Conservation (phyloP, 352 stramenopile species). For the Achlya hypogyna region DNA sequence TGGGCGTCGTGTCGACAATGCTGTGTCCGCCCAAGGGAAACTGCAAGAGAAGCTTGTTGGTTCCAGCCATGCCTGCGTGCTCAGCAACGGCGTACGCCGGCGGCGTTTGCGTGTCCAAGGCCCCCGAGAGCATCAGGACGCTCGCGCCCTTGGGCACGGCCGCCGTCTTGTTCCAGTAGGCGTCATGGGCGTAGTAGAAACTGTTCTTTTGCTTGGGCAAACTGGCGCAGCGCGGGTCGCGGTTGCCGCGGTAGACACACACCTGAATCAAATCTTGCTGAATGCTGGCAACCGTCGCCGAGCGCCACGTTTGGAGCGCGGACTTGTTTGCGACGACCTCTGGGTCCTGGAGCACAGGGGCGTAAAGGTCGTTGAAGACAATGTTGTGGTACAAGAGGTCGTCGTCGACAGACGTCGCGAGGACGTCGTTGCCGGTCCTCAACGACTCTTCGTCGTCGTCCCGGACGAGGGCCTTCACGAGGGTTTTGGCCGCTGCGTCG, state of each 20-base stretch:
- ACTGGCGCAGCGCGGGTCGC: neutral
- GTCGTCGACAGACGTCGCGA: too few species aligned
- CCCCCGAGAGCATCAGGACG: conserved; percentile 29
- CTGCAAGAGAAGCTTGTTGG: neutral
- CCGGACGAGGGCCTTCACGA: too few species aligned
- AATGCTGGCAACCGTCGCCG: too few species aligned
- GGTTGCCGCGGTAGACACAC: conserved; percentile 1
- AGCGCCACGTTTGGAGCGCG: too few species aligned
- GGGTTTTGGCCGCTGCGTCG: too few species aligned
- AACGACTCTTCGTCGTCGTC: too few species aligned
- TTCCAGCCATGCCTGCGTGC: neutral
- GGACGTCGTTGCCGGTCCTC: too few species aligned
- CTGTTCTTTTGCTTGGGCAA: neutral
- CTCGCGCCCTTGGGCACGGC: conserved; percentile 33
- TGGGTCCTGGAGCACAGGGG: too few species aligned
- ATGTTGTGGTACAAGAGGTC: too few species aligned
- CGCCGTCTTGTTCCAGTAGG: conserved; percentile 59
- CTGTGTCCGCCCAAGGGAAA: too few species aligned
- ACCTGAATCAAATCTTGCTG: neutral
- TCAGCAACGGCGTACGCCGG: conserved; percentile 1
- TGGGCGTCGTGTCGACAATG: neutral
- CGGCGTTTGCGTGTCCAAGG: neutral
- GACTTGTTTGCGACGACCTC: too few species aligned
- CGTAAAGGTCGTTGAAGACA: too few species aligned
- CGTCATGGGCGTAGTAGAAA: conserved; percentile 37